These are phyloP conservation scores for Paracamarosporium sp. DNA, from an alignment of 2,329 filamentous ascomycete species.

Conservation along the genomic window DNA sequence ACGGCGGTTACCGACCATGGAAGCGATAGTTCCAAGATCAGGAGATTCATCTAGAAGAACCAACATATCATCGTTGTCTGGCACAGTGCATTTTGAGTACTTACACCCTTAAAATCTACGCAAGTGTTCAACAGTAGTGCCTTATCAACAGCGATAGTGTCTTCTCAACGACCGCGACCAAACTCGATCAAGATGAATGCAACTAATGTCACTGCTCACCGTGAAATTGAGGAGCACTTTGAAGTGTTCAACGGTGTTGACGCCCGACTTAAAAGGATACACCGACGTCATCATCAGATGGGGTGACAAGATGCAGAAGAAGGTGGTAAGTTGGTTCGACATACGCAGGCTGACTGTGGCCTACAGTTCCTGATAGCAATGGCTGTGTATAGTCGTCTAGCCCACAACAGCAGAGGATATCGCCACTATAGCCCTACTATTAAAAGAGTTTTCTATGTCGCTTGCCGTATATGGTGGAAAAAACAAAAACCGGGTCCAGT, in stretches of 20 bases:
- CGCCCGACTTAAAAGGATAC: constrained; percentile 18
- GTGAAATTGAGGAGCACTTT: constrained; percentile 13
- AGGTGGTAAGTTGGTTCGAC: constrained; percentile 18
- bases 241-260: constrained; percentile 16
- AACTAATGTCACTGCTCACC: not conserved
- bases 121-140: not conserved
- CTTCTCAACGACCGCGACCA: not conserved
- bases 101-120: not conserved
- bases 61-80: not conserved
- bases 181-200: not conserved
- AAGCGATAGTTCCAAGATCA: not conserved
- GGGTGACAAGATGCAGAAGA: constrained; percentile 20
- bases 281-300: constrained; percentile 22
- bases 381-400: not conserved
- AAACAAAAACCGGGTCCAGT: not conserved
- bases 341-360: not conserved
- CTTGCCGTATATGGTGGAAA: constrained; percentile 1
- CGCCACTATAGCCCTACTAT: not conserved
- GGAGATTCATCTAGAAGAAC: not conserved
- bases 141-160: not conserved
- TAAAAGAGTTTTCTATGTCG: not conserved
- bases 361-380: not conserved
- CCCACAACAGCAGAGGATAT: constrained; percentile 1
- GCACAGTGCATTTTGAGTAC: not conserved
- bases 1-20: not conserved